Conservation (phyloP, 805 yeast genomes). For the Torulaspora maleeae region DNA sequence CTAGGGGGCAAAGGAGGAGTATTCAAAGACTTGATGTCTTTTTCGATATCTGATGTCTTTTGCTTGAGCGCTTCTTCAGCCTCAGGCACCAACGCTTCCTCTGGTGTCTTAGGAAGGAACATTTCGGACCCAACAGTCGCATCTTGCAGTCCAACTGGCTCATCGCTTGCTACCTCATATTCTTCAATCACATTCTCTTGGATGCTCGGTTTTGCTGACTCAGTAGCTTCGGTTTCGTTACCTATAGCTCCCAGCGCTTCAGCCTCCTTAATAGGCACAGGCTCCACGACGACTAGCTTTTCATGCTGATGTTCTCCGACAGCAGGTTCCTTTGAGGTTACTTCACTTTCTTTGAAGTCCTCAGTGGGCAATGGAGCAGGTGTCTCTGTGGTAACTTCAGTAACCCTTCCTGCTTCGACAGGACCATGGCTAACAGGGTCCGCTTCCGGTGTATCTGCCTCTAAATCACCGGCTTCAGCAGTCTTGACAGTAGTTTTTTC, state of each 20-base stretch:
- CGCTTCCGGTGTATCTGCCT: too few relatives aligned
- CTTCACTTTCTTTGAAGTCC: not conserved
- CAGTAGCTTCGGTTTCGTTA: not conserved
- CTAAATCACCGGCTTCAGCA: not conserved
- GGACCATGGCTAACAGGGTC: too few relatives aligned
- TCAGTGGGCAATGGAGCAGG: not conserved
- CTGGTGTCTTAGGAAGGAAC: slow-evolving; percentile 1
- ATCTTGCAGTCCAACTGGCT: not conserved
- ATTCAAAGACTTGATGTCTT: slow-evolving; percentile 7
- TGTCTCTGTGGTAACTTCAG: too few relatives aligned
- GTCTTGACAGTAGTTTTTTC: not conserved
- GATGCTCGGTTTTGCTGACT: not conserved
- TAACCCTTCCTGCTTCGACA: too few relatives aligned
- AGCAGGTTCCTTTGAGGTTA: not conserved
- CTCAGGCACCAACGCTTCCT: not conserved
- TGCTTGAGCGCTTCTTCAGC: slow-evolving; percentile 1
- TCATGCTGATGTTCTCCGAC: not conserved
- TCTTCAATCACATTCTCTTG: not conserved
- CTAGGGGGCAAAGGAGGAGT: slow-evolving; percentile 33
- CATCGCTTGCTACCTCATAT: not conserved
- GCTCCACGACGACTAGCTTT: not conserved
- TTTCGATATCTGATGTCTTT: slow-evolving; percentile 8
- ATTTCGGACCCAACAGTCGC: not conserved
- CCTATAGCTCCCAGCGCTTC: not conserved
- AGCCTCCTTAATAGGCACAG: not conserved